Evolutionary conservation across 352 stramenopile species (phyloP).

Genomic region (Phytophthora ohioensis): DNA sequence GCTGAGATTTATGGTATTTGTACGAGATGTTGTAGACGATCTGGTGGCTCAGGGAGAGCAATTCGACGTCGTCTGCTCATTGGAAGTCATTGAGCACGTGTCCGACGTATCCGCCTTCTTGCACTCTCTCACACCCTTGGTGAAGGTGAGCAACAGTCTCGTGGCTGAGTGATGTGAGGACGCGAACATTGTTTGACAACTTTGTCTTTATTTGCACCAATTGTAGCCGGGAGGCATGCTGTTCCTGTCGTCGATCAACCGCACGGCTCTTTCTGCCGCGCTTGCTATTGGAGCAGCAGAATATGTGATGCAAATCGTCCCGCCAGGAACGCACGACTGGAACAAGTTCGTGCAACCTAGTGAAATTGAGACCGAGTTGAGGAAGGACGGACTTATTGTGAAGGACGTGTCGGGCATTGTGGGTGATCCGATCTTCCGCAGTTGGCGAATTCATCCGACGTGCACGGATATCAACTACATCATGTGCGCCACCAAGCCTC

Average conservation of each 20-base stretch:
- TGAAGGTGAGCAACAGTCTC: slow-evolving; percentile 64
- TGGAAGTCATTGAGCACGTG: slow-evolving; percentile 90
- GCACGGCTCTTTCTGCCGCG: slow-evolving; percentile 68
- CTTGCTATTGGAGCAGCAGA: slow-evolving; percentile 81
- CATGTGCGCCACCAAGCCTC: slow-evolving; percentile 74
- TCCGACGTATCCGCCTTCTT: slow-evolving; percentile 75
- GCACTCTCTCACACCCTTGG: slow-evolving; percentile 75
- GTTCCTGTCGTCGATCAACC: slow-evolving; percentile 90
- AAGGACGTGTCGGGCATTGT: slow-evolving; percentile 85
- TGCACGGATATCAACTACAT: slow-evolving; percentile 89
- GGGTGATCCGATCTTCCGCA: slow-evolving; percentile 74
- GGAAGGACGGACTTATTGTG: slow-evolving; percentile 62
- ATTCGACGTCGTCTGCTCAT: slow-evolving; percentile 88
- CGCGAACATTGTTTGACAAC: background rate
- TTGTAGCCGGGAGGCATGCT: slow-evolving; percentile 72
- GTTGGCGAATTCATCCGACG: slow-evolving; percentile 77
- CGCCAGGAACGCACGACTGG: slow-evolving; percentile 87
- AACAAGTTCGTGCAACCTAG: slow-evolving; percentile 84
- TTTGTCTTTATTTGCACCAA: slow-evolving; percentile 8
- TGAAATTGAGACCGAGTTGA: slow-evolving; percentile 67
- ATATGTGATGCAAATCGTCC: slow-evolving; percentile 78
- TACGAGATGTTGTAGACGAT: slow-evolving; percentile 53
- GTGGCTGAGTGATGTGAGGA: background rate
- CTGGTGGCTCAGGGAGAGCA: slow-evolving; percentile 71
- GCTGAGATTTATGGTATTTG: slow-evolving; percentile 16